These are phyloP conservation scores for Fraxinus angustifolia DNA, from an alignment of 305 asterid species.

Conservation along the genomic window DNA sequence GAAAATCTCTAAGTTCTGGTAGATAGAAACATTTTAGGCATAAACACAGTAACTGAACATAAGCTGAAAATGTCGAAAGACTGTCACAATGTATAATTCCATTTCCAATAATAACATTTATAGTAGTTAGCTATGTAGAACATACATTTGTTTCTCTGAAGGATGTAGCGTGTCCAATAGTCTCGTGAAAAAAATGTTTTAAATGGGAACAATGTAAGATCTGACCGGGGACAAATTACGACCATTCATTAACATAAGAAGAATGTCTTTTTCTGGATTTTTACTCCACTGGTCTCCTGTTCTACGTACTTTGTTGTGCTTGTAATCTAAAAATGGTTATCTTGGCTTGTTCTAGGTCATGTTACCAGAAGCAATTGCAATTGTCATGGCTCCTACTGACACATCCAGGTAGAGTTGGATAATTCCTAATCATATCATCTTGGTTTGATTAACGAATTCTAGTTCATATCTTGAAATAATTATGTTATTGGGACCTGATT, in stretches of 20 bases:
- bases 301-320: not conserved
- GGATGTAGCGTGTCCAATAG: not conserved
- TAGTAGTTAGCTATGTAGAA: not conserved
- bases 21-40: not conserved
- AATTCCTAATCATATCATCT: not conserved
- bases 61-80: not conserved
- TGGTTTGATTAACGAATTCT: not conserved
- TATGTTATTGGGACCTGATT: not conserved
- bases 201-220: not conserved
- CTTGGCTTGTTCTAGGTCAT: conserved; percentile 56
- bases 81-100: not conserved
- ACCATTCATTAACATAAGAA: not conserved
- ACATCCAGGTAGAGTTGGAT: conserved; percentile 17
- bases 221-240: not conserved
- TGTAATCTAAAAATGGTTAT: conserved; percentile 1
- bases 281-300: conserved; percentile 11
- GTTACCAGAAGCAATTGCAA: conserved; percentile 95
- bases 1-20: not conserved
- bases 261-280: not conserved
- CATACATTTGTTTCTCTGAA: not conserved
- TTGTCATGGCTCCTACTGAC: conserved; percentile 99
- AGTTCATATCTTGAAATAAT: not conserved
- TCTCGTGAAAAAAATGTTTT: not conserved
- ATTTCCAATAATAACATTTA: not conserved
- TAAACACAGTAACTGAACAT: not conserved